Conservation (phyloP, 129 eudicot genomes). For the Lonicera japonica region DNA sequence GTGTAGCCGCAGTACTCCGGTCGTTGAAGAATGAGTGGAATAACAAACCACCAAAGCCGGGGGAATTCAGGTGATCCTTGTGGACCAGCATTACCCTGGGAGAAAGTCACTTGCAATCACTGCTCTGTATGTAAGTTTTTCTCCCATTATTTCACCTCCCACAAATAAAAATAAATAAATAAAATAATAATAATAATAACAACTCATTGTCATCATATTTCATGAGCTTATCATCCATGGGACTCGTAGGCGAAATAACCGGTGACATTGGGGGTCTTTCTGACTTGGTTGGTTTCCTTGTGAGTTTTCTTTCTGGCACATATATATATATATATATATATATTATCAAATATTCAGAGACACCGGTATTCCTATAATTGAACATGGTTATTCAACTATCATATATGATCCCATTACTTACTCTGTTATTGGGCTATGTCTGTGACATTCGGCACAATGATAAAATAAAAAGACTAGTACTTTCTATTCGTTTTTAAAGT, state of each 20-base stretch:
- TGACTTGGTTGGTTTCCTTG: conserved; percentile 56
- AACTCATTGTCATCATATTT: neutral
- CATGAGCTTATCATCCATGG: conserved; percentile 85
- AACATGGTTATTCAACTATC: too few species aligned
- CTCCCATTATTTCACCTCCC: neutral
- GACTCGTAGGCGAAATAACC: conserved; percentile 53
- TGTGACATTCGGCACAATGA: too few species aligned
- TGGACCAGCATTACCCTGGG: conserved; percentile 48
- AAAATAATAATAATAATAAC: neutral
- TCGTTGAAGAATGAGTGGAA: conserved; percentile 77
- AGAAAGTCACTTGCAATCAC: conserved; percentile 75
- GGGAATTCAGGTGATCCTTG: conserved; percentile 75
- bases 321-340: too few species aligned
- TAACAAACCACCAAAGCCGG: conserved; percentile 92
- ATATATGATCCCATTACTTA: too few species aligned
- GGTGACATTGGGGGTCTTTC: conserved; percentile 84
- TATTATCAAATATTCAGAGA: too few species aligned
- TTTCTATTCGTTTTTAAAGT: too few species aligned
- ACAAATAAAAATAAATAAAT: too few species aligned
- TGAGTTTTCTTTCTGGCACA: conserved; percentile 35
- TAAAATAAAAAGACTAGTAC: too few species aligned
- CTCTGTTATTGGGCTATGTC: too few species aligned
- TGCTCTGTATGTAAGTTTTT: conserved; percentile 47
- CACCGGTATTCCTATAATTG: too few species aligned
- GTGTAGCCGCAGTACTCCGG: conserved; percentile 60